Base-by-base conservation (phyloP, 176 grass and related monocot species). In the bread wheat (Triticum aestivum) region DNA sequence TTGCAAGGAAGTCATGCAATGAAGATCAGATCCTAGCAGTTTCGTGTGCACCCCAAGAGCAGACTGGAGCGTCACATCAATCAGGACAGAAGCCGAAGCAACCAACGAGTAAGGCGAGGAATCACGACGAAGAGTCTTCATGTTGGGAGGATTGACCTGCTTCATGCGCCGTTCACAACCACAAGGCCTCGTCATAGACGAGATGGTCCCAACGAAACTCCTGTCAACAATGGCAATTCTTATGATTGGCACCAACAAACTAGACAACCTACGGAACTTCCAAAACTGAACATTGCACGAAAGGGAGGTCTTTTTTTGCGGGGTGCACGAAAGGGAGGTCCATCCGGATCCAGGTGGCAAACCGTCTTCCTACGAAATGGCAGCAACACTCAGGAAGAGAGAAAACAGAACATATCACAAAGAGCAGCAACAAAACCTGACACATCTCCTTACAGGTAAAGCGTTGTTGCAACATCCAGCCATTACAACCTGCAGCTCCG, bases 381-480 rank as follows among this genome's bases (percentile, higher is more conserved):
- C 58, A 75, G 58, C 69, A 82, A n/a, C 38, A 21, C 26, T 65
- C 4, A 75, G 44, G 11, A 75, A 75, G 14, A 54, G 73, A 15
- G 30, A 54, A 76, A 54, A 56, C 8, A 72, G 20, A 72, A 72
- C 20, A 41, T 30, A 30, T n/a, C 14, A 76, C 34, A 59, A 65
- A 69, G 35, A 70, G 39, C 39, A 35, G 26, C 5, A 51, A 58
- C 52, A 80, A 18, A 67, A 47, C 24, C 39, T 44, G 18, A 15
- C 69, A 47, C 38, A 77, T 70, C 26, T 81, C 14, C 63, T 62
- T 70, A 89, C 59, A 78, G 12, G 42, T 20, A 90, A 26, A 86
- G 18, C 62, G 51, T 35, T 82, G 54, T 66, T 20, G n/a, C 17
- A 82, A 63, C 30, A 58, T 59, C 72, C 44, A 37, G 56, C 42